Percentiles rank a stretch among this genome's conserved stretches.
Evolutionary conservation across 352 stramenopile genomes (phyloP).

Genomic region (Pythium insidiosum): DNA sequence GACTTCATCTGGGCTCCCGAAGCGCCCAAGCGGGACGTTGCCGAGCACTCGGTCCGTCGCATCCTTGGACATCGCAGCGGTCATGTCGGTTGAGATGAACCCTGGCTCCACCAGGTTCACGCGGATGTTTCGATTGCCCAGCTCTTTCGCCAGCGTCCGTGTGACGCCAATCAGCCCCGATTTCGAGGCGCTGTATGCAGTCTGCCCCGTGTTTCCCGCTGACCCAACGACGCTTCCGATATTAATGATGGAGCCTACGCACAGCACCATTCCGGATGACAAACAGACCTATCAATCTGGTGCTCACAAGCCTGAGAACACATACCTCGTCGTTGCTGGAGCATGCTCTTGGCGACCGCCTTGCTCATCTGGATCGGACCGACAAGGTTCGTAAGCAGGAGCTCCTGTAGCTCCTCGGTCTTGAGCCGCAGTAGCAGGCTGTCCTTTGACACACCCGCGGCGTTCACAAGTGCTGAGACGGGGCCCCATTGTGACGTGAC

Average conservation of each 20-base stretch:
- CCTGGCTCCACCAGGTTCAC: conserved; percentile 86
- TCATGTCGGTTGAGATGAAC: conserved; percentile 84
- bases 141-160: conserved; percentile 76
- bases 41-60: conserved; percentile 36
- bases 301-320: too few relatives aligned
- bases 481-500: conserved; percentile 27
- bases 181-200: conserved; percentile 81
- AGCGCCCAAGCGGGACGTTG: conserved; percentile 48
- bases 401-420: conserved; percentile 48
- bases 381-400: conserved; percentile 71
- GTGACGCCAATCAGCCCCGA: conserved; percentile 65
- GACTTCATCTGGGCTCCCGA: conserved; percentile 65
- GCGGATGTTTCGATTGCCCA: conserved; percentile 75
- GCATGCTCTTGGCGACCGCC: conserved; percentile 67
- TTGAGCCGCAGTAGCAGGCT: conserved; percentile 60
- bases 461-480: conserved; percentile 64
- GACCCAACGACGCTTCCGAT: conserved; percentile 80
- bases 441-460: conserved; percentile 61
- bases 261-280: neutral
- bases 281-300: neutral
- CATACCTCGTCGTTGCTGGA: conserved; percentile 45
- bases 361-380: conserved; percentile 68
- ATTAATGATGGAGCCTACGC: conserved; percentile 60
- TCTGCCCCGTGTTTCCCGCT: conserved; percentile 65
- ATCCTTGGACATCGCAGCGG: conserved; percentile 36